Evolutionary conservation across 371 early-diverging fungal species (phyloP).

Genomic region (Actinomortierella ambigua): DNA sequence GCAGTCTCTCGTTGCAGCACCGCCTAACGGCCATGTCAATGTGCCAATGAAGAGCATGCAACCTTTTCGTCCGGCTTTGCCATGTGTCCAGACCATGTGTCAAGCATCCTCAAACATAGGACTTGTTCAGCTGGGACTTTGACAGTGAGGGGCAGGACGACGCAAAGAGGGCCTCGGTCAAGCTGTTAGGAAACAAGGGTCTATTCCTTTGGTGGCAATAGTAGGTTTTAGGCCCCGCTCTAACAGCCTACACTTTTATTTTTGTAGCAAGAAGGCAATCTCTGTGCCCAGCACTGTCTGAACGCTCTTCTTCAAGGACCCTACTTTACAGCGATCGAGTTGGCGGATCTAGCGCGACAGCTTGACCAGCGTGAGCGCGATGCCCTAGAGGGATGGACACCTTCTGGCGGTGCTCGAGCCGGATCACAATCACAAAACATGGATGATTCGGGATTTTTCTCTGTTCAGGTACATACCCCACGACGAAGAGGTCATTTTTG

Average conservation of each 20-base stretch:
- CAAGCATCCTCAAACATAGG: no score
- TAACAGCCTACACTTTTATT: no score
- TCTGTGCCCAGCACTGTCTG: constrained; percentile 80
- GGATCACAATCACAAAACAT: constrained; percentile 64
- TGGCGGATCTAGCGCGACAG: constrained; percentile 66
- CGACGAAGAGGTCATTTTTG: no score
- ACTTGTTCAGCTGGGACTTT: no score
- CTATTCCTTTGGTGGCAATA: background rate
- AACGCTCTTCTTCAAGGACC: constrained; percentile 62
- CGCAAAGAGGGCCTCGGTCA: no score
- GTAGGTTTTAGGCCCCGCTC: background rate
- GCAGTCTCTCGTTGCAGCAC: no score
- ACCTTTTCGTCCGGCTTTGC: no score
- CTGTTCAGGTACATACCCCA: constrained; percentile 59
- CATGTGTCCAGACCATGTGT: no score
- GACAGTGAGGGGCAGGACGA: no score
- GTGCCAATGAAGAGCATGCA: no score
- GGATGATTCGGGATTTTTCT: constrained; percentile 84
- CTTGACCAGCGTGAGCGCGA: constrained; percentile 59
- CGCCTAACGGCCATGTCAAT: no score
- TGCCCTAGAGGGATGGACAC: constrained; percentile 48
- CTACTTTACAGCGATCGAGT: constrained; percentile 77
- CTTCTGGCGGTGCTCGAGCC: constrained; percentile 23
- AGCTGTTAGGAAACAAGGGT: no score
- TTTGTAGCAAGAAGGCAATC: constrained; percentile 72